Percentiles rank a stretch among this genome's conserved stretches.
Evolutionary conservation across 306 rosid species (phyloP).

Genomic region (Sophora flavescens): DNA sequence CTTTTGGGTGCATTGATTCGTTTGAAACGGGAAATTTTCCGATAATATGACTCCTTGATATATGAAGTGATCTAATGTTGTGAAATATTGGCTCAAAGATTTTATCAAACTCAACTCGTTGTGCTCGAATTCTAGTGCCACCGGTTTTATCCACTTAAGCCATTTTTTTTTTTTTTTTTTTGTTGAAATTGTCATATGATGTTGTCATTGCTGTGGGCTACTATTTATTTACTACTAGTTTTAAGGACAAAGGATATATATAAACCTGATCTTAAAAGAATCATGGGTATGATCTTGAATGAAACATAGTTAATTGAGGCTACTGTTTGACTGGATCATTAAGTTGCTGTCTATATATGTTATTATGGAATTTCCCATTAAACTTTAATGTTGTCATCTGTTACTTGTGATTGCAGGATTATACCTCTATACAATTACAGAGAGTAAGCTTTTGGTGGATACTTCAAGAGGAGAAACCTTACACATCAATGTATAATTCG

Average conservation of each 20-base stretch:
- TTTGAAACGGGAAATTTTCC: neutral
- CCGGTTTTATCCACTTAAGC: constrained; percentile 8
- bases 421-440: constrained; percentile 75
- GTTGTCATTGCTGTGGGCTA: constrained; percentile 2
- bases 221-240: constrained; percentile 27
- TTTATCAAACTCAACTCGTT: neutral
- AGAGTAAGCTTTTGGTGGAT: constrained; percentile 87
- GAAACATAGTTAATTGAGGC: constrained; percentile 6
- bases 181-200: constrained; percentile 17
- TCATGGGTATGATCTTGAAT: neutral
- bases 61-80: constrained; percentile 7
- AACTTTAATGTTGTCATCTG: constrained; percentile 20
- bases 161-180: constrained; percentile 32
- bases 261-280: constrained; percentile 1
- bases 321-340: constrained; percentile 21
- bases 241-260: constrained; percentile 24
- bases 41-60: constrained; percentile 17
- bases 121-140: constrained; percentile 7
- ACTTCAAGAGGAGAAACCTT: constrained; percentile 86
- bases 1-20: constrained; percentile 36
- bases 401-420: constrained; percentile 61
- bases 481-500: constrained; percentile 70
- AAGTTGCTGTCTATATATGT: constrained; percentile 7
- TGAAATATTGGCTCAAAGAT: constrained; percentile 24
- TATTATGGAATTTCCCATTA: constrained; percentile 7